Conservation (phyloP, 352 stramenopile genomes). For the Phytophthora pistaciae region DNA sequence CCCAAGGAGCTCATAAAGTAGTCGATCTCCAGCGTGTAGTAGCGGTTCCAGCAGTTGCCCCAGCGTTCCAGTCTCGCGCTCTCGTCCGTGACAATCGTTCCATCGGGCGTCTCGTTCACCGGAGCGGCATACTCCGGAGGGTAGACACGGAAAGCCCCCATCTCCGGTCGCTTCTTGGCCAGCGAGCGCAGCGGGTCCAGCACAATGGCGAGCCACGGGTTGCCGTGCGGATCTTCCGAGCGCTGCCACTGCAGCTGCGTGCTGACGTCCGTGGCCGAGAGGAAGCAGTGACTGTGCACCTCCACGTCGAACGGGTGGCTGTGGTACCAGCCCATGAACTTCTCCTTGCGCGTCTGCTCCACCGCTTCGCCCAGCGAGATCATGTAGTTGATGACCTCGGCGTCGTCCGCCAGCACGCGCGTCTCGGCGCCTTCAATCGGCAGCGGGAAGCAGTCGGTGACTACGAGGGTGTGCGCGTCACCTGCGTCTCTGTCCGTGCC, state of each 20-base stretch:
- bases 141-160: conserved; percentile 98
- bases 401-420: conserved; percentile 96
- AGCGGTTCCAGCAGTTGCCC: conserved; percentile 96
- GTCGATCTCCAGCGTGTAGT: conserved; percentile 86
- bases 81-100: conserved; percentile 94
- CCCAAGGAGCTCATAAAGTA: conserved; percentile 97
- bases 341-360: conserved; percentile 95
- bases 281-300: conserved; percentile 97
- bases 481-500: conserved; percentile 87
- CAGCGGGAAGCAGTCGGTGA: conserved; percentile 98
- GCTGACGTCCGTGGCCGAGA: conserved; percentile 97
- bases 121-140: conserved; percentile 95
- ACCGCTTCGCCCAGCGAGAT: conserved; percentile 97
- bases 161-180: conserved; percentile 93
- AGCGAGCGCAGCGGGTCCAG: conserved; percentile 97
- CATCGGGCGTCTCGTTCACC: conserved; percentile 96
- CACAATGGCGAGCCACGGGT: conserved; percentile 99
- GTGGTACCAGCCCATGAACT: conserved; percentile 99
- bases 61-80: conserved; percentile 95
- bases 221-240: conserved; percentile 95
- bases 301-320: conserved; percentile 99
- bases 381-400: conserved; percentile 99
- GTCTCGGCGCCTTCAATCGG: conserved; percentile 97
- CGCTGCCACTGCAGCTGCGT: conserved; percentile 99
- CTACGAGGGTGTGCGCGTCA: conserved; percentile 94